Base-by-base conservation (phyloP, 2,329 filamentous ascomycete species). In the Diaporthe eres region DNA sequence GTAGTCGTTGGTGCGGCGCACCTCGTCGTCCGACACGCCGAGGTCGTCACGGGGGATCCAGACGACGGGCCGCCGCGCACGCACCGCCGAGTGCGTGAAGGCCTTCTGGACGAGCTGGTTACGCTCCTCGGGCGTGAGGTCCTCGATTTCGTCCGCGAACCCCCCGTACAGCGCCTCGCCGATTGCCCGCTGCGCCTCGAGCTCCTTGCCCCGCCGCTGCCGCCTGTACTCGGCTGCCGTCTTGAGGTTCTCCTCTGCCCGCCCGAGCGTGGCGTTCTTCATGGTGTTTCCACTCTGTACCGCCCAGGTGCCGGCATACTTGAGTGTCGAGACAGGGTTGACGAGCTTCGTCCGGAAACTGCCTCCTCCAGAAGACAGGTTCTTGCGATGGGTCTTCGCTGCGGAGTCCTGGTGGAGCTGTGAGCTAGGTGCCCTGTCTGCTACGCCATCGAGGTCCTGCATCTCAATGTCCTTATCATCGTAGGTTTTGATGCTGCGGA, bases 1-100 rank as follows among this genome's bases (percentile, higher is more conserved):
- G 82, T 95, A 94, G 65, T 89, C 88, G 78, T 92, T 90, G 9
- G 95, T 98, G 49, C 94, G 89, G 81, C 89, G 89, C 60, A 98
- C 93, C 86, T 99, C 97, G 79, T 98, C 96, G 80, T 98, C 95
- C 78, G 94, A 95, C 75, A 99, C 91, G 7, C 97, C 97, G 7
- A 98, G 85, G 79, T 97, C 94, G 81, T 99, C 97, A 15, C 93
- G 91, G 0, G 97, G 97, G 60, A 99, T 94, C 97, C 97, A 99
- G 37, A 99, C 92, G 0, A 94, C 95, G 0, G 97, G 97, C 72
- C 95, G 90, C 71, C 94, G 91, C 1, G 96, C 94, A 12, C 97
- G 92, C 51, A 98, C 88, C 0, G 97, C 97, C 47, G 92, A 93
- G 81, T 99, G 97, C 85, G 96, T 93, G 84, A 99, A 99, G 0